These are phyloP conservation scores for Suillus subaureus DNA, from an alignment of 768 basidiomycete species.

Conservation along the genomic window DNA sequence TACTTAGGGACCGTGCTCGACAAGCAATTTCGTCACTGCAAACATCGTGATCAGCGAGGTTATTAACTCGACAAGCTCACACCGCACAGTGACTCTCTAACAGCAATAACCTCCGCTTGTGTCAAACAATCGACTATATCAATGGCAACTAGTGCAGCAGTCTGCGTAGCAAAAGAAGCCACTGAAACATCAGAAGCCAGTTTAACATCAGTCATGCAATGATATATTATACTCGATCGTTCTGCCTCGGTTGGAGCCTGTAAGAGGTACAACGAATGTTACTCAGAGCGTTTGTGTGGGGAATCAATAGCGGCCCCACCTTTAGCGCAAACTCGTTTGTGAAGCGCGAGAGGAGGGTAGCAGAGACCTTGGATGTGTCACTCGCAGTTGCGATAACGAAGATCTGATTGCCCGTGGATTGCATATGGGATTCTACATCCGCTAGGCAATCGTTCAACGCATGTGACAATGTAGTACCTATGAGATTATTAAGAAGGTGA, in stretches of 20 bases:
- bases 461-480: slow-evolving; percentile 62
- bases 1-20: background rate
- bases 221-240: slow-evolving; percentile 58
- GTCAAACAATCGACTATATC: slow-evolving; percentile 75
- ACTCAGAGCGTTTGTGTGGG: background rate
- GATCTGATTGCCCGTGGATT: slow-evolving; percentile 72
- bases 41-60: slow-evolving; percentile 1
- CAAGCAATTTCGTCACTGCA: background rate
- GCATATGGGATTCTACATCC: slow-evolving; percentile 45
- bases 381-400: slow-evolving; percentile 75
- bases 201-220: slow-evolving; percentile 33
- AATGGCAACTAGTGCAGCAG: slow-evolving; percentile 84
- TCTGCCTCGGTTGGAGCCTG: slow-evolving; percentile 84
- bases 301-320: slow-evolving; percentile 40
- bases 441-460: slow-evolving; percentile 66
- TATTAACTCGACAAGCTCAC: background rate
- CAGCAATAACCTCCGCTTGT: slow-evolving; percentile 56
- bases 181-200: slow-evolving; percentile 82
- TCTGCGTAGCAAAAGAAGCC: slow-evolving; percentile 74
- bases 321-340: slow-evolving; percentile 84
- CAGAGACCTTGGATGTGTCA: slow-evolving; percentile 65
- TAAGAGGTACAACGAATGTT: background rate
- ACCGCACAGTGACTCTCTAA: slow-evolving; percentile 18
- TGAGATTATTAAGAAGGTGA: slow-evolving; percentile 5
- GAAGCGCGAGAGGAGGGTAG: slow-evolving; percentile 67